Evolutionary conservation across 192 early-diverging fungal genomes (phyloP).

Genomic region (Chytriomyces sp.): DNA sequence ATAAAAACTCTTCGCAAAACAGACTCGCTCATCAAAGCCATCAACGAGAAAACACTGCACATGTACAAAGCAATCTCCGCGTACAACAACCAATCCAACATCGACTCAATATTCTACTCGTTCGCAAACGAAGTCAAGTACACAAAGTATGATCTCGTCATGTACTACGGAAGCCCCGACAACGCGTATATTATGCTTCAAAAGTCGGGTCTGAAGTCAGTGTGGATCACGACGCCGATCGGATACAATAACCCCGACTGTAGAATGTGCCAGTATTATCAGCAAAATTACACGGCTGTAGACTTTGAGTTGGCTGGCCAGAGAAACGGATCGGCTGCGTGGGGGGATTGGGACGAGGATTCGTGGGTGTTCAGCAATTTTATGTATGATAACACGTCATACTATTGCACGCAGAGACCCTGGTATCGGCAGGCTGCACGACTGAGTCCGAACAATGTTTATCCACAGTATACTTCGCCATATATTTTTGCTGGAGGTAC

Average conservation of each 20-base stretch:
- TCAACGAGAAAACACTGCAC: no score
- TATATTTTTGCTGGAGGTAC: background rate
- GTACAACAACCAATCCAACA: no score
- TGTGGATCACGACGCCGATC: background rate
- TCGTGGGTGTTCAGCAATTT: background rate
- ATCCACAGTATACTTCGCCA: background rate
- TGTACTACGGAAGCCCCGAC: background rate
- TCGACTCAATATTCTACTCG: no score
- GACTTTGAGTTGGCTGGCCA: background rate
- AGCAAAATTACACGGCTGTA: background rate
- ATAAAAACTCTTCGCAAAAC: no score
- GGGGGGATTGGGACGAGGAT: background rate
- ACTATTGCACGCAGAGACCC: background rate
- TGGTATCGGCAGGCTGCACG: background rate
- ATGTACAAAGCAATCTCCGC: no score
- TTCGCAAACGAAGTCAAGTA: no score
- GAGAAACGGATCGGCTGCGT: background rate
- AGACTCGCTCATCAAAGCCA: no score
- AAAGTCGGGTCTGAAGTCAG: background rate
- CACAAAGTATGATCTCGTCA: no score
- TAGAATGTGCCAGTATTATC: background rate
- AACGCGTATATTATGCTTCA: background rate
- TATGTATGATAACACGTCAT: background rate
- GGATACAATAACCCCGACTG: conserved; percentile 9
- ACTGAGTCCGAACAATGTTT: background rate